Conservation (phyloP, 805 yeast species). For the Starmerella cellae region DNA sequence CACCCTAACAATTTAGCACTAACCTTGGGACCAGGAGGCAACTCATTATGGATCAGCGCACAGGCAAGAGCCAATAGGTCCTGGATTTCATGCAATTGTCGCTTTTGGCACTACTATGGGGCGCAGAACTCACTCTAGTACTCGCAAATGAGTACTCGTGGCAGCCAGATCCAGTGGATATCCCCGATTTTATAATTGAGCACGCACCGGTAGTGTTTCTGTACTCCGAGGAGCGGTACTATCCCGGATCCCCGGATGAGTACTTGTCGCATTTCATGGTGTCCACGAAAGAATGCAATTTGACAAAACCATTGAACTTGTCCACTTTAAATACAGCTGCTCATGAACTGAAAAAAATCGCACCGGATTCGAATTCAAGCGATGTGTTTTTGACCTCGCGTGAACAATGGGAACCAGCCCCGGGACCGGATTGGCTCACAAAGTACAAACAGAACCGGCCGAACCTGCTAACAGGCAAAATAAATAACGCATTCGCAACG, state of each 20-base stretch:
- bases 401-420: constrained; percentile 56
- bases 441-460: constrained; percentile 53
- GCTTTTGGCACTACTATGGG: no score
- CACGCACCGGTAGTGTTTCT: constrained; percentile 62
- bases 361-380: background rate
- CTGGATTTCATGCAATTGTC: no score
- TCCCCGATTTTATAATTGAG: constrained; percentile 25
- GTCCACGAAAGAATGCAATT: constrained; percentile 33
- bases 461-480: constrained; percentile 53
- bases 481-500: constrained; percentile 65
- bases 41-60: no score
- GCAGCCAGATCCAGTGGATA: background rate
- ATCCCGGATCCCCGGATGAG: constrained; percentile 67
- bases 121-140: no score
- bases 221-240: constrained; percentile 75
- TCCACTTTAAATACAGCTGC: constrained; percentile 10
- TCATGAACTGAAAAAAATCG: constrained; percentile 22
- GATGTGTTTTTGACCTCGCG: constrained; percentile 48
- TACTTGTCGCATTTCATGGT: constrained; percentile 57
- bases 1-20: no score
- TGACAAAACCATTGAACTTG: constrained; percentile 23
- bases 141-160: background rate
- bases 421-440: constrained; percentile 54
- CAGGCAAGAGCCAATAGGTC: no score
- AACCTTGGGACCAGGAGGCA: no score